Conservation (phyloP, 2,329 filamentous ascomycete genomes). For the Rutstroemia sydowiana region DNA sequence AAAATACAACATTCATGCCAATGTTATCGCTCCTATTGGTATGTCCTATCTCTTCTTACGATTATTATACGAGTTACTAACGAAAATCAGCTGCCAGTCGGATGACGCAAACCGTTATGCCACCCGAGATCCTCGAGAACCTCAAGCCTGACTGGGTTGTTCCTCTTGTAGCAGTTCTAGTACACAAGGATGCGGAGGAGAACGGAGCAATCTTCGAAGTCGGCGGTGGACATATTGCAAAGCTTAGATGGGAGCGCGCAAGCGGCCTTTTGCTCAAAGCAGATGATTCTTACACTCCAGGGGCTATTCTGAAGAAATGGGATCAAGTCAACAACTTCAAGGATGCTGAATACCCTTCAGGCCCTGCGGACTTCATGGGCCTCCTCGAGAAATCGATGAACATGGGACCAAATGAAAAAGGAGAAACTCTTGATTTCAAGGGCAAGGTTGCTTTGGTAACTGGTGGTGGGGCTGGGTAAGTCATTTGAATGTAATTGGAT, state of each 20-base stretch:
- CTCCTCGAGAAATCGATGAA: constrained; percentile 80
- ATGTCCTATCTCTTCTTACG: constrained; percentile 8
- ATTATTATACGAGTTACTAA: constrained; percentile 14
- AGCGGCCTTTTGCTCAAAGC: constrained; percentile 83
- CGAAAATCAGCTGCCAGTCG: constrained; percentile 65
- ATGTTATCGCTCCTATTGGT: constrained; percentile 83
- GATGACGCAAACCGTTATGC: constrained; percentile 94
- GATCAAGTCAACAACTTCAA: constrained; percentile 81
- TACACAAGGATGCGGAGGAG: constrained; percentile 77
- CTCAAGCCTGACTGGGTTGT: constrained; percentile 88
- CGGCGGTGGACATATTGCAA: constrained; percentile 85
- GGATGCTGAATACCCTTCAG: constrained; percentile 71
- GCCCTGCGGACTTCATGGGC: constrained; percentile 79
- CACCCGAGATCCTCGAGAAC: constrained; percentile 76
- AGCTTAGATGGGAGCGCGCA: constrained; percentile 91
- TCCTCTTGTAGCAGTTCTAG: constrained; percentile 80
- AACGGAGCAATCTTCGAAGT: constrained; percentile 89
- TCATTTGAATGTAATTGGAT: constrained; percentile 6
- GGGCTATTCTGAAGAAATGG: constrained; percentile 86
- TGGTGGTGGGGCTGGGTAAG: constrained; percentile 72
- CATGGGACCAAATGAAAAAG: constrained; percentile 62
- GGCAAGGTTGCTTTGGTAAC: constrained; percentile 83
- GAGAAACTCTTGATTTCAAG: constrained; percentile 70
- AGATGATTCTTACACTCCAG: constrained; percentile 80
- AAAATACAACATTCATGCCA: constrained; percentile 96